These are phyloP conservation scores for Aspergillus awamori DNA, from an alignment of 2,329 filamentous ascomycete species.

Conservation along the genomic window DNA sequence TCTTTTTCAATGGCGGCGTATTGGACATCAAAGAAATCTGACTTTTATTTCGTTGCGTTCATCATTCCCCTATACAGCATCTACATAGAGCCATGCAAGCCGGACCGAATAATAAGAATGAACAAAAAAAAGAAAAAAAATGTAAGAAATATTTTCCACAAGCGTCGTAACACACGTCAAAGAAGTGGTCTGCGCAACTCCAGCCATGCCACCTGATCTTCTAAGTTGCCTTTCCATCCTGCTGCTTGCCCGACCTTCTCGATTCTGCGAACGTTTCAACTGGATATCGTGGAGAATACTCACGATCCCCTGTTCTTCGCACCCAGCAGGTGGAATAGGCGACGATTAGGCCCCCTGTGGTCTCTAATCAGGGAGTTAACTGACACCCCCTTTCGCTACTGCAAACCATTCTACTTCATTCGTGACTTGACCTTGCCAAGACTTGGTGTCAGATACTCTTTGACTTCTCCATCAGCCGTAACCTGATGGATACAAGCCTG, in stretches of 20 bases:
- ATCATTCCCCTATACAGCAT: slow-evolving; percentile 23
- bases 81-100: slow-evolving; percentile 30
- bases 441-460: slow-evolving; percentile 23
- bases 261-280: slow-evolving; percentile 12
- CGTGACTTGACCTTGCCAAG: slow-evolving; percentile 20
- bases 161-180: slow-evolving; percentile 40
- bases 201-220: slow-evolving; percentile 28
- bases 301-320: slow-evolving; percentile 13
- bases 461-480: slow-evolving; percentile 18
- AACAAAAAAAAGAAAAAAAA: slow-evolving; percentile 26
- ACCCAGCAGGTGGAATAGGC: slow-evolving; percentile 18
- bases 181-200: slow-evolving; percentile 33
- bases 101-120: slow-evolving; percentile 26
- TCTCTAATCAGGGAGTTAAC: slow-evolving; percentile 38
- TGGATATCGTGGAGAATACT: slow-evolving; percentile 10
- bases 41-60: slow-evolving; percentile 12
- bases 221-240: slow-evolving; percentile 22
- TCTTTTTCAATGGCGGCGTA: neutral
- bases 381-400: slow-evolving; percentile 34
- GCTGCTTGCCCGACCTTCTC: slow-evolving; percentile 15
- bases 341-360: slow-evolving; percentile 29
- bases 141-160: slow-evolving; percentile 28
- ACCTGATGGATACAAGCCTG: slow-evolving; percentile 18
- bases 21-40: slow-evolving; percentile 6
- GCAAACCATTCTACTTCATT: slow-evolving; percentile 26